These are phyloP conservation scores for Melampsora americana DNA, from an alignment of 1,284 basidiomycete species.

Conservation along the genomic window DNA sequence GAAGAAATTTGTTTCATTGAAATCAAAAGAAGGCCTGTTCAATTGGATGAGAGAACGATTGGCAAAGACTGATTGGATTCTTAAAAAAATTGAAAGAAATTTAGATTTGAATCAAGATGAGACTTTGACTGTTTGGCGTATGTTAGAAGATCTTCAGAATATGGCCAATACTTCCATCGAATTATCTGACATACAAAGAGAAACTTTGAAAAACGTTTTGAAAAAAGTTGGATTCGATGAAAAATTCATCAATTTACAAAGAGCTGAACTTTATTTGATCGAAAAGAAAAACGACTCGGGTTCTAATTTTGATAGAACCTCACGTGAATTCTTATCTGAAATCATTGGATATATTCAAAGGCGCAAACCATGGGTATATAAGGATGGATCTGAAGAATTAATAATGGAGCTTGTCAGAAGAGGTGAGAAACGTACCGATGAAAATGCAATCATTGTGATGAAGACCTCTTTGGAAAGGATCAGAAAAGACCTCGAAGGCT, in stretches of 20 bases:
- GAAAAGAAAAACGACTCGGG: not conserved
- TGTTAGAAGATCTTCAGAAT: slow-evolving; percentile 1
- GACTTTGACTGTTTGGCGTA: not conserved
- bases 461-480: not conserved
- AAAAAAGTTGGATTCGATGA: not conserved
- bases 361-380: not conserved
- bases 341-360: not conserved
- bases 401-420: not conserved
- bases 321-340: not conserved
- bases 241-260: not conserved
- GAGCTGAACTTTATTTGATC: not conserved
- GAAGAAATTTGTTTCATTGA: not conserved
- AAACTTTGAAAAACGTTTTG: not conserved
- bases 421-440: not conserved
- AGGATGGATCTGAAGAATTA: not conserved
- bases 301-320: not conserved
- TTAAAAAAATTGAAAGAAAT: not conserved
- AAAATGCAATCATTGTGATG: not conserved
- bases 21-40: not conserved
- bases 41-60: not conserved
- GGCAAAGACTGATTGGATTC: not conserved
- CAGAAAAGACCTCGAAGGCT: not conserved
- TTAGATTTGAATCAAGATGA: not conserved
- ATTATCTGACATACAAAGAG: not conserved
- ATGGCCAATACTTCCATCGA: not conserved